Evolutionary conservation across 2,329 filamentous ascomycete species (phyloP).

Genomic region (Pyrenochaeta sp.): DNA sequence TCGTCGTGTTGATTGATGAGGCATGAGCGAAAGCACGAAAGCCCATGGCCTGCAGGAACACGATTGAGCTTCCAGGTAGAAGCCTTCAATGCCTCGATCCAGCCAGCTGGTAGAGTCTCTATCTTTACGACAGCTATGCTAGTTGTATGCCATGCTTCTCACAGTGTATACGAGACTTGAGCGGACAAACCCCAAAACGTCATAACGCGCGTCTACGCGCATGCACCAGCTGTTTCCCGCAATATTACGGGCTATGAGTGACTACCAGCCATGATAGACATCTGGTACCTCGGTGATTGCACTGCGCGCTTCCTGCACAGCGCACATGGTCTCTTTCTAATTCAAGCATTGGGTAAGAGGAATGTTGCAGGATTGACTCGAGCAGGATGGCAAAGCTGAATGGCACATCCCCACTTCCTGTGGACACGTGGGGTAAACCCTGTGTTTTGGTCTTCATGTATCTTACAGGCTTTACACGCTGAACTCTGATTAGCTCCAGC

Average conservation of each 20-base stretch:
- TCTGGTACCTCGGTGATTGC: neutral
- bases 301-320: neutral
- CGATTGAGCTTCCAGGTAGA: neutral
- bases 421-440: neutral
- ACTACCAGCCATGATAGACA: neutral
- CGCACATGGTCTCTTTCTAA: neutral
- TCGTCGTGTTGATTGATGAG: neutral
- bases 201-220: neutral
- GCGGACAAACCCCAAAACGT: neutral
- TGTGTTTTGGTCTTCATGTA: neutral
- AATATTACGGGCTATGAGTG: neutral
- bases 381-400: neutral
- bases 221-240: neutral
- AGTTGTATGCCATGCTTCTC: no score
- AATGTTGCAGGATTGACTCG: neutral
- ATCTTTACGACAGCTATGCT: no score
- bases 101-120: no score
- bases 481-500: neutral
- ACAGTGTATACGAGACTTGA: neutral
- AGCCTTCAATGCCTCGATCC: no score
- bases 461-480: slow-evolving; percentile 1
- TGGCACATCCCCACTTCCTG: neutral
- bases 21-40: neutral
- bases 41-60: neutral
- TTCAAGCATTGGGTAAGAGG: neutral